Evolutionary conservation across 495 filamentous ascomycete species (phyloP).

Genomic region (Evernia prunastri): DNA sequence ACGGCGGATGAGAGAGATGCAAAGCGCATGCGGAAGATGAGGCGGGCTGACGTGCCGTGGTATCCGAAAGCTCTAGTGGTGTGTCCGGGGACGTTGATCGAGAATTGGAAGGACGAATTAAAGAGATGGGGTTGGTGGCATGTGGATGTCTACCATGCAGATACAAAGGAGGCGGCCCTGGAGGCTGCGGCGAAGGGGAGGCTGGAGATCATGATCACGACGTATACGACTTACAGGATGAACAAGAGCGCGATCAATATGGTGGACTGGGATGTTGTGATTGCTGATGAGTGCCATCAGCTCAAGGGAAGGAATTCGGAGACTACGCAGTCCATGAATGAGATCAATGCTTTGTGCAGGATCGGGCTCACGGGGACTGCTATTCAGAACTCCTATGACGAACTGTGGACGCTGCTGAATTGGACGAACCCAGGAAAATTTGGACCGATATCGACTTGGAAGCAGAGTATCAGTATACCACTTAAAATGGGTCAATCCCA

Average conservation of each 20-base stretch:
- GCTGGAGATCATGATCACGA: conserved; percentile 87
- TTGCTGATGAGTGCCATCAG: conserved; percentile 93
- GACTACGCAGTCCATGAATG: conserved; percentile 80
- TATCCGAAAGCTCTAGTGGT: conserved; percentile 84
- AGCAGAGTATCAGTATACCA: conserved; percentile 65
- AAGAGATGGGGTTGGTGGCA: conserved; percentile 94
- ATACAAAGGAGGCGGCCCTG: conserved; percentile 63
- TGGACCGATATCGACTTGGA: conserved; percentile 75
- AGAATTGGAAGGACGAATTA: conserved; percentile 85
- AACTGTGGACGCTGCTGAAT: conserved; percentile 93
- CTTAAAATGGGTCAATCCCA: conserved; percentile 85
- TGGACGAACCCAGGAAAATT: conserved; percentile 92
- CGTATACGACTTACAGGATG: conserved; percentile 79
- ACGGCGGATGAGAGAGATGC: conserved; percentile 82
- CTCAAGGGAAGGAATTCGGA: conserved; percentile 76
- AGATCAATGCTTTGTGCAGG: conserved; percentile 84
- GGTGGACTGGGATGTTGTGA: conserved; percentile 91
- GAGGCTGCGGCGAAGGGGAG: conserved; percentile 67
- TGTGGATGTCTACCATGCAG: conserved; percentile 74
- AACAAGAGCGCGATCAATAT: conserved; percentile 71
- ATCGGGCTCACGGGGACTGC: conserved; percentile 94
- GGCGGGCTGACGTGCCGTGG: conserved; percentile 54
- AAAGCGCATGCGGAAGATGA: conserved; percentile 89
- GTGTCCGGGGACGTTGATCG: conserved; percentile 80
- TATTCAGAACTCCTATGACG: conserved; percentile 97